Evolutionary conservation across 164 flowering plant genomes (phyloP), one percentile per base, ranked within the genome.

Genomic region (Stephania yunnanensis): DNA sequence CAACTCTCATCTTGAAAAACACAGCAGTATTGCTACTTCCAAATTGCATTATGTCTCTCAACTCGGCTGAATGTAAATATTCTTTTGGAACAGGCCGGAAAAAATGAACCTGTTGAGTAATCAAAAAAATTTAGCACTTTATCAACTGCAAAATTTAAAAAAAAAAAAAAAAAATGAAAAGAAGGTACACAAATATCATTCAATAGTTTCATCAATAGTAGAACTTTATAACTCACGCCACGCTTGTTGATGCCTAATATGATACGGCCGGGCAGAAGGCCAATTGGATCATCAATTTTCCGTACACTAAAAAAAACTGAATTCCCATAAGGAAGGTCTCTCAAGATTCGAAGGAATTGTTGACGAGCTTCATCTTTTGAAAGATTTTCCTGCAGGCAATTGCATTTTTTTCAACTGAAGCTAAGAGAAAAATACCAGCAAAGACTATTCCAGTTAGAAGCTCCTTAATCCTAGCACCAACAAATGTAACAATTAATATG

Each of bases 71-170:
- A 82, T 96, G 99, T 72, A 96, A 77, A 84, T 96, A 96, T 77
- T 96, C 99, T 80, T 96, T 96, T 66, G 99, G 99, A 84, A 96
- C 98, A 7, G 99, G 99, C 50, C 99, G 98, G 75, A 96, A 96
- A 84, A 96, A 96, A 82, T 96, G 99, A 83, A 96, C 97, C 99
- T 96, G 77, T 9, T 53, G 63, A 73, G 53, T 50, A 30, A 48
- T 63, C 61, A 79, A 76, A 44, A 25, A 74, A 69, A 77, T 2
- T 46, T 46, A 44, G 80, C 77, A 29, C 22, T 61, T 61, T 61
- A 58, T 58, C 65, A 58, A 4, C n/a, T 19, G 29, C 25, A 6
- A 61, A 61, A 61, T n/a, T 10, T 4, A 20, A 61, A 15, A 20
- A 19, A 5, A 19, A 1, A n/a, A 61, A 20, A 19, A 20, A 61